Evolutionary conservation across 2,329 filamentous ascomycete species (phyloP).

Genomic region (Cladophialophora psammophila): DNA sequence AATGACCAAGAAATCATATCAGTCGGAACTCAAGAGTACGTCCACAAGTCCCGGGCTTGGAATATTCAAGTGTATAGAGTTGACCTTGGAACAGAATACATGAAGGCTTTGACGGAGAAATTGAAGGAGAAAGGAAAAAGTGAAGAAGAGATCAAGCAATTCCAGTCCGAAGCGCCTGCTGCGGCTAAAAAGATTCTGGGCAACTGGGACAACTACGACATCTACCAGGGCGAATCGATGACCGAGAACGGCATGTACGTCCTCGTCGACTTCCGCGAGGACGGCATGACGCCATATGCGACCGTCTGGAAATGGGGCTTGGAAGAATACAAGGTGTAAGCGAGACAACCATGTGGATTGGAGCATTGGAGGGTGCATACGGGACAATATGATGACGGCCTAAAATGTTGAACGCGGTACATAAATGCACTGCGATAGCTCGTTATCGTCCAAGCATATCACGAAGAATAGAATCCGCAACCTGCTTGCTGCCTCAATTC

Average conservation of each 20-base stretch:
- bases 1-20: constrained; percentile 82
- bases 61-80: background rate
- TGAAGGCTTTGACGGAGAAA: constrained; percentile 82
- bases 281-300: constrained; percentile 88
- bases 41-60: constrained; percentile 18
- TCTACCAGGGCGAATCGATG: constrained; percentile 91
- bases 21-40: constrained; percentile 83
- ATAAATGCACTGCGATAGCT: constrained; percentile 24
- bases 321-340: constrained; percentile 87
- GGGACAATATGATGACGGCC: background rate
- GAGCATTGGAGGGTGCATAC: background rate
- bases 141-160: constrained; percentile 74
- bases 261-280: constrained; percentile 76
- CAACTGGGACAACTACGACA: constrained; percentile 97
- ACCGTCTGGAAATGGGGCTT: constrained; percentile 96
- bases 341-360: background rate
- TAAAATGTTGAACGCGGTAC: constrained; percentile 9
- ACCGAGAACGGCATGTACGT: constrained; percentile 91
- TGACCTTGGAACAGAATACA: constrained; percentile 68
- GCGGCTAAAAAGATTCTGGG: constrained; percentile 85
- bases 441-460: constrained; percentile 24
- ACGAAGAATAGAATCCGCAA: constrained; percentile 23
- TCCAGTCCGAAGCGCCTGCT: constrained; percentile 75
- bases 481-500: background rate
- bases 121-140: constrained; percentile 69